Evolutionary conservation across 805 yeast genomes (phyloP), one percentile per base, ranked within the genome.

Genomic region (Spathaspora passalidarum): DNA sequence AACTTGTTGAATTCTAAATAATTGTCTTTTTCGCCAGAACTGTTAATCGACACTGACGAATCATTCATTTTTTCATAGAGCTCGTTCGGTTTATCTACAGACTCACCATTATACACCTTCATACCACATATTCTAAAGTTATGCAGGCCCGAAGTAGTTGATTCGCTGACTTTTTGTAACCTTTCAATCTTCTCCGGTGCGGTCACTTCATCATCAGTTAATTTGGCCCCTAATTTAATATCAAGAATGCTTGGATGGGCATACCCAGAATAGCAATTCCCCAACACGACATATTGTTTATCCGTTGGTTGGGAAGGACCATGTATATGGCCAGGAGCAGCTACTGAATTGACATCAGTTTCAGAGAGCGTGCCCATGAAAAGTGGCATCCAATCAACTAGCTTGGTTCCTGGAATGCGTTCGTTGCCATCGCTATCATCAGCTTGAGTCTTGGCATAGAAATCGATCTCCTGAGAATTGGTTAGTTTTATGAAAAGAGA

Each of bases 71-170:
- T 53, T 8, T 56, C 53, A 45, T 48, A 56, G 1, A 52, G 23
- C 2, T 42, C 50, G 17, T 44, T 16, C 1, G 59, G 52, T 14
- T 25, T 6, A 10, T 55, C 53, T 32, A 41, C 48, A 41, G 49
- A 53, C 2, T 45, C 22, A 19, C 51, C 45, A 29, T 38, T 38
- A 51, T 62, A 73, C 4, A 84, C 63, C 49, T 82, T 83, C 92
- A 92, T 87, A 0, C 99, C 99, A 56, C 98, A 91, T 2, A 92
- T 80, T 49, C 99, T 70, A 52, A 85, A 82, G 14, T 81, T 76
- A 10, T 88, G 68, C 3, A 83, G 68, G 0, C 97, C 96, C 38
- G 94, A 84, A 0, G 98, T 92, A 1, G 98, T 92, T 0, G 68
- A 47, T 1, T 66, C 59, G 38, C 94, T 78, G 0, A 94, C 97